Evolutionary conservation across 1,284 basidiomycete species (phyloP).

Genomic region (Puccinia novopanici): DNA sequence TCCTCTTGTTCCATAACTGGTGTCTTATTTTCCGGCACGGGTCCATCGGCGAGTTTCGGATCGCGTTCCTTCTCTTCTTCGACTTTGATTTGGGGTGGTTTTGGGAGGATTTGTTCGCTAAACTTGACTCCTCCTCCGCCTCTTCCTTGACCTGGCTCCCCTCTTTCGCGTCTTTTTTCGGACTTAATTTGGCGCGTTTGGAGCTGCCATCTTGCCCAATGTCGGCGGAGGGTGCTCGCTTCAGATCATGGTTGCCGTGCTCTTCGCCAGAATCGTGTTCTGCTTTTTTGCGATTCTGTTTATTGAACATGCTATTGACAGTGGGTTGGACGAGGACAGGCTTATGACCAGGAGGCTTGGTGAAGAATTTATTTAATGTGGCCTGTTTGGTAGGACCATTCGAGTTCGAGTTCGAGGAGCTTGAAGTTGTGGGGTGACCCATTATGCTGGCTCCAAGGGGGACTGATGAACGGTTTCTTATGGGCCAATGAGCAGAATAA

Average conservation of each 20-base stretch:
- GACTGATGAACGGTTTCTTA: too few species aligned
- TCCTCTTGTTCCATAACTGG: constrained; percentile 10
- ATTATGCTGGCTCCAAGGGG: background rate
- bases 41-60: too few species aligned
- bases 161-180: background rate
- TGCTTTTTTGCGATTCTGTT: constrained; percentile 9
- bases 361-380: constrained; percentile 29
- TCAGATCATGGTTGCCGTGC: background rate
- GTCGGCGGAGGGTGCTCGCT: constrained; percentile 16
- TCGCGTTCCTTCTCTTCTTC: background rate
- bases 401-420: background rate
- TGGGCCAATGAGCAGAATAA: too few species aligned
- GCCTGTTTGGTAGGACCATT: constrained; percentile 27
- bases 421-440: background rate
- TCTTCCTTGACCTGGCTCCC: background rate
- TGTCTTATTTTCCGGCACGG: background rate
- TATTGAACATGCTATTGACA: constrained; percentile 32
- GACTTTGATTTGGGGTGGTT: background rate
- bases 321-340: constrained; percentile 25
- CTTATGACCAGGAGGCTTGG: constrained; percentile 24
- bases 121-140: too few species aligned
- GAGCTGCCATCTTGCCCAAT: background rate
- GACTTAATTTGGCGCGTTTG: constrained; percentile 11
- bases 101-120: too few species aligned
- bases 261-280: background rate